These are phyloP conservation scores for Sporothrix schenckii DNA, from an alignment of 2,329 filamentous ascomycete species.

Conservation along the genomic window DNA sequence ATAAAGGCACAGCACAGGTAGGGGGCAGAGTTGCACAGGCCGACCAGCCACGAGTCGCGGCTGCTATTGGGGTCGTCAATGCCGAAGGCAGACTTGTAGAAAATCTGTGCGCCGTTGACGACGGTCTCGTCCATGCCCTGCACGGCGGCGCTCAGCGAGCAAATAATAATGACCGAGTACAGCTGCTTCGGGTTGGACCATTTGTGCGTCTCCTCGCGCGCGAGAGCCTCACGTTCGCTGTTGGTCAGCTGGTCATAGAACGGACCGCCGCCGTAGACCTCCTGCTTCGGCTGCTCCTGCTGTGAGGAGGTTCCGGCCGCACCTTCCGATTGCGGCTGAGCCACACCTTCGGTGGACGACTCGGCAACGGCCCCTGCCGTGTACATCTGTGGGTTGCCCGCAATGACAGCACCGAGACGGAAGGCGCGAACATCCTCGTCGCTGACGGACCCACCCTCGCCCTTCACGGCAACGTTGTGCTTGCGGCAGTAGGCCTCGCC, in stretches of 20 bases:
- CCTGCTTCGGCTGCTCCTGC: not conserved
- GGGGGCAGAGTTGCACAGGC: conserved; percentile 63
- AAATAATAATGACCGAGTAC: conserved; percentile 67
- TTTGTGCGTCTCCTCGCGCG: conserved; percentile 64
- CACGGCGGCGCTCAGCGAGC: conserved; percentile 69
- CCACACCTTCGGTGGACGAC: not conserved
- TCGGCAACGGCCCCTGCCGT: conserved; percentile 40
- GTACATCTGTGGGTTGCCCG: conserved; percentile 56
- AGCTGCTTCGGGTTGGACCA: conserved; percentile 70
- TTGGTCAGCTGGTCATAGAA: conserved; percentile 54
- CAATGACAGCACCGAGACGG: conserved; percentile 61
- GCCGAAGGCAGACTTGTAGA: conserved; percentile 64
- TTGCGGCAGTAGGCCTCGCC: conserved; percentile 59
- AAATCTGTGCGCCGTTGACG: conserved; percentile 68
- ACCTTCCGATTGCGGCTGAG: not conserved
- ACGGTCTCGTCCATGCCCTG: conserved; percentile 74
- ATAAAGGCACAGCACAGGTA: conserved; percentile 69
- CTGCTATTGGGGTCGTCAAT: conserved; percentile 57
- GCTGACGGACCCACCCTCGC: conserved; percentile 42
- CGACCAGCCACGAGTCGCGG: conserved; percentile 58
- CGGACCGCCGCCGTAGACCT: conserved; percentile 23
- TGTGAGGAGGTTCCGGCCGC: not conserved
- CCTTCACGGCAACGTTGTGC: conserved; percentile 52
- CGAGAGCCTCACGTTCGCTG: conserved; percentile 60
- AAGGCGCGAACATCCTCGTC: conserved; percentile 58